Evolutionary conservation across 1,139 yeast genomes (phyloP), one percentile per base, ranked within the genome.

Genomic region (Hemisphaericaspora subhashii): DNA sequence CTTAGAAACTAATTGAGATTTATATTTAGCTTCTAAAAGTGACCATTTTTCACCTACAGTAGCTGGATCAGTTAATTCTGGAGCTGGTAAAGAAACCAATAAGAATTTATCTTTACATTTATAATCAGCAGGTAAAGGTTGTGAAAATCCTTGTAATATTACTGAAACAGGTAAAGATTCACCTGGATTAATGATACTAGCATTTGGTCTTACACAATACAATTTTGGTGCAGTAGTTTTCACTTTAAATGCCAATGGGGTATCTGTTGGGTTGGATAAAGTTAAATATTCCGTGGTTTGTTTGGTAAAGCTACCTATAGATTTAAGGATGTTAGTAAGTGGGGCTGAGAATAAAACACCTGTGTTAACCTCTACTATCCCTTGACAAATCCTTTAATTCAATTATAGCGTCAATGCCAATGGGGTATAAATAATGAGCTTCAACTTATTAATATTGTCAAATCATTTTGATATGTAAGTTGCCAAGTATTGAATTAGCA

Each of bases 191-290:
- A 92, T 73, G 30, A 84, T 66, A 20, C 95, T 80, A 41, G 97
- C 94, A 62, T 90, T 92, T 44, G 98, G 98, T 66, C 96, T 83
- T 40, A 92, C 98, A 64, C 96, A 87, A 71, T 90, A 87, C 61
- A 88, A 75, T 63, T 87, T 90, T 43, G 99, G 99, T 11, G 98
- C 97, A 8, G 99, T 92, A 36, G 99, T 92, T 68, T 92, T 94
- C 57, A 94, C 97, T 71, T 94, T 94, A 74, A 88, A 92, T 23
- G 96, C 96, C 55, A 79, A 66, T 36, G 84, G 75, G 29, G 80
- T 68, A 23, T 67, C 60, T 17, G 87, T 66, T 41, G 79, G 76
- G 68, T 92, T 92, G 43, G 77, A 71, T 54, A 90, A 79, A 38
- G 76, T 69, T 57, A 88, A 77, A 48, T 76, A 71, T 58, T 83